These are phyloP conservation scores for Sonneratia alba DNA, from an alignment of 345 rosid genomes.

Conservation along the genomic window DNA sequence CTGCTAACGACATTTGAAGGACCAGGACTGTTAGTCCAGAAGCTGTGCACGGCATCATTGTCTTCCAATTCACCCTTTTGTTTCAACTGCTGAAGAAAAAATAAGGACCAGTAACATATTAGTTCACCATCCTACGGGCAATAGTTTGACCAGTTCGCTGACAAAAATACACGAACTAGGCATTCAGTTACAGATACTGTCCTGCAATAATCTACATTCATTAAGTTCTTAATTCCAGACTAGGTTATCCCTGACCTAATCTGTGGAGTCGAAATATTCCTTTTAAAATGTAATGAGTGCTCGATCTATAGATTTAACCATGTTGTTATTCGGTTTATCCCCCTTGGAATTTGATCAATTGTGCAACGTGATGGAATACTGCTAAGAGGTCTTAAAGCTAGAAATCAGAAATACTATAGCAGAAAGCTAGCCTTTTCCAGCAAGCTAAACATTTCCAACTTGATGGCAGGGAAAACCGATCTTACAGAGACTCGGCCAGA, in stretches of 20 bases:
- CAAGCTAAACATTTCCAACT: neutral
- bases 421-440: neutral
- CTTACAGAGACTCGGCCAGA: neutral
- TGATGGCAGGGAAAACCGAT: neutral
- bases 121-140: slow-evolving; percentile 8
- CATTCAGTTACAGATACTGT: neutral
- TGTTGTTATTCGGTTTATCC: neutral
- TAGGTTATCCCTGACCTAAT: neutral
- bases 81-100: slow-evolving; percentile 42
- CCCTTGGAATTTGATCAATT: neutral
- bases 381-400: neutral
- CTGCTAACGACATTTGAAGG: slow-evolving; percentile 28
- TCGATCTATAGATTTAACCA: neutral
- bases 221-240: neutral
- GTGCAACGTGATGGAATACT: neutral
- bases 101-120: slow-evolving; percentile 9
- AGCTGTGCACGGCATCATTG: slow-evolving; percentile 31
- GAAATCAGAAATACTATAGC: neutral
- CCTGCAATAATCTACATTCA: neutral
- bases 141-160: neutral
- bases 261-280: neutral
- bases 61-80: slow-evolving; percentile 38
- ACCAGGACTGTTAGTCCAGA: slow-evolving; percentile 41
- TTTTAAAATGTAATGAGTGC: neutral
- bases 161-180: neutral